These are phyloP conservation scores for Acarospora socialis DNA, from an alignment of 2,329 filamentous ascomycete genomes.

Conservation along the genomic window DNA sequence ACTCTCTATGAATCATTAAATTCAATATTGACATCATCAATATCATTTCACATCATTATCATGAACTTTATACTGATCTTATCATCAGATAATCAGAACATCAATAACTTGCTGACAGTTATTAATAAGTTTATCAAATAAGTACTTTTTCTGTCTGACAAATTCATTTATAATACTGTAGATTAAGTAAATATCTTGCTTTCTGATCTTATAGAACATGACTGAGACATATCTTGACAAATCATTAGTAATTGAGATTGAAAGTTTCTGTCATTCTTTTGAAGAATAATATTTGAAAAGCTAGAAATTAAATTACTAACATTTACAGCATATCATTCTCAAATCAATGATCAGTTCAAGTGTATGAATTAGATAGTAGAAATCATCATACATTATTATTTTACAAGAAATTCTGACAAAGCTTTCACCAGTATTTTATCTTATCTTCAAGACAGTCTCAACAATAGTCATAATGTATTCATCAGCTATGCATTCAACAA, in stretches of 20 bases:
- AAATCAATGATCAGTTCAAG: neutral
- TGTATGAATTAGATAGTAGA: neutral
- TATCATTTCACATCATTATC: slow-evolving; percentile 2
- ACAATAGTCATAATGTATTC: too few relatives aligned
- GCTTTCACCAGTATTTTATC: too few relatives aligned
- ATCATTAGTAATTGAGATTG: slow-evolving; percentile 4
- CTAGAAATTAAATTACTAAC: neutral
- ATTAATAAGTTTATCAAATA: slow-evolving; percentile 7
- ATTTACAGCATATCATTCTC: neutral
- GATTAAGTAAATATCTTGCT: slow-evolving; percentile 1
- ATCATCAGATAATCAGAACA: neutral
- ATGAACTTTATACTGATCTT: slow-evolving; percentile 7
- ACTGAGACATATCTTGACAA: neutral
- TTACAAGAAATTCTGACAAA: too few relatives aligned
- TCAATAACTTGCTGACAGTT: neutral
- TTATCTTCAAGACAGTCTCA: too few relatives aligned
- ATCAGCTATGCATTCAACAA: too few relatives aligned
- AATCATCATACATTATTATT: neutral
- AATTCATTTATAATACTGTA: neutral
- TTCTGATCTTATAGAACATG: neutral
- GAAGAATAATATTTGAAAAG: neutral
- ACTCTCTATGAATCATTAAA: slow-evolving; percentile 1
- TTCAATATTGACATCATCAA: slow-evolving; percentile 1
- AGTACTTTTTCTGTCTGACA: neutral
- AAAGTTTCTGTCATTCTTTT: slow-evolving; percentile 4